Percentiles rank a stretch among this genome's conserved stretches.
Evolutionary conservation across 805 yeast species (phyloP).

Genomic region (Saccharomycopsis microspora): DNA sequence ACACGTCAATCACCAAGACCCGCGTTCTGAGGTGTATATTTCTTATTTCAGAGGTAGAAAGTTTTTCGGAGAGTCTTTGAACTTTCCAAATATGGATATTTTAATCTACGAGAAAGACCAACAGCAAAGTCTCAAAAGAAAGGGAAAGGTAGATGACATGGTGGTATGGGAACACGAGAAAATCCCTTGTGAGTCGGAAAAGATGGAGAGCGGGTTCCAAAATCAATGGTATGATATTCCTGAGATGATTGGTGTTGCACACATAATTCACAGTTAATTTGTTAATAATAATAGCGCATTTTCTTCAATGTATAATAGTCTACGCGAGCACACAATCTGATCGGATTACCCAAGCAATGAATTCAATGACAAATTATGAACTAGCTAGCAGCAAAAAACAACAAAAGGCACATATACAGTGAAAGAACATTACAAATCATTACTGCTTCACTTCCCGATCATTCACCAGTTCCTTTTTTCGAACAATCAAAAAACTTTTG

Average conservation of each 20-base stretch:
- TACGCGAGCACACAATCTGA: too few relatives aligned
- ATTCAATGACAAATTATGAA: too few relatives aligned
- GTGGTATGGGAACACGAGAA: slow-evolving; percentile 17
- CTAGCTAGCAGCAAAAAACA: background rate
- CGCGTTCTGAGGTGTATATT: background rate
- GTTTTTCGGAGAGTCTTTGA: slow-evolving; percentile 11
- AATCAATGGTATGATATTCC: slow-evolving; percentile 16
- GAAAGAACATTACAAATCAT: background rate
- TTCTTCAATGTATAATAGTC: background rate
- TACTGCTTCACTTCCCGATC: background rate
- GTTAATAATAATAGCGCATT: background rate
- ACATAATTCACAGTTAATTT: slow-evolving; percentile 6
- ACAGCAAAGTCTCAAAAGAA: background rate
- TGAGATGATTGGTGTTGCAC: slow-evolving; percentile 10
- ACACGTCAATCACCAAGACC: background rate
- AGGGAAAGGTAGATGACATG: slow-evolving; percentile 2
- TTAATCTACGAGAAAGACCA: background rate
- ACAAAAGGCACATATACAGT: background rate
- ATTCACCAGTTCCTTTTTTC: slow-evolving; percentile 17
- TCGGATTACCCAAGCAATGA: too few relatives aligned
- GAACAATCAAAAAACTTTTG: slow-evolving; percentile 24
- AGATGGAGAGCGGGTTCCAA: slow-evolving; percentile 4
- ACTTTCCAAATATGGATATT: too few relatives aligned
- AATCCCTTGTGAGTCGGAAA: slow-evolving; percentile 10
- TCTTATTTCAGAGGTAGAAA: slow-evolving; percentile 14